phyloP scores from a whole-genome alignment of 164 flowering plant species.

The Cinnamomum chago region DNA sequence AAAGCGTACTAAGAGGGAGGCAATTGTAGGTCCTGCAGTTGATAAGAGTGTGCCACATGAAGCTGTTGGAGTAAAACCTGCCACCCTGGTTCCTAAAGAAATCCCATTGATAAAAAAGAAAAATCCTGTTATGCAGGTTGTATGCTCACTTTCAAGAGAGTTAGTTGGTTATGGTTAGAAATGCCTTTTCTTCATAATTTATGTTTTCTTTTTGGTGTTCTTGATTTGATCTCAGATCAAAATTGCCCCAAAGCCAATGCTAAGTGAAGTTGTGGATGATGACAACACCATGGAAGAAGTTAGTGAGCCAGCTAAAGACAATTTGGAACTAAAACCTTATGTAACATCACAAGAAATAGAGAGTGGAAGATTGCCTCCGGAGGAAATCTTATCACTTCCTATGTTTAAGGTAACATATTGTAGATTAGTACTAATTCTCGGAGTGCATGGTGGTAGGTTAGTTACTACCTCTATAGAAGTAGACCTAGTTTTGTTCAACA shows the following conservation, averaged over 20 bases:
- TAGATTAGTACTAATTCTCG: not conserved
- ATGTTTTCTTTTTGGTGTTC: not conserved
- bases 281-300: conserved; percentile 19
- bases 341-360: conserved; percentile 69
- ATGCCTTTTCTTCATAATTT: not conserved
- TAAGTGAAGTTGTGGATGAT: conserved; percentile 38
- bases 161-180: not conserved
- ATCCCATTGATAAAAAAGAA: conserved; percentile 85
- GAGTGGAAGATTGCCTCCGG: conserved; percentile 80
- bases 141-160: not conserved
- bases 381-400: conserved; percentile 91
- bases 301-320: conserved; percentile 31
- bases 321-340: conserved; percentile 31
- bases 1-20: conserved; percentile 60
- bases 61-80: conserved; percentile 81
- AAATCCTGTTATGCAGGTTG: conserved; percentile 75
- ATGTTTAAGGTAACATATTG: conserved; percentile 75
- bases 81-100: conserved; percentile 78
- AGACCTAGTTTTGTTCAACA: no score
- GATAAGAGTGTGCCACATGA: conserved; percentile 90
- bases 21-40: conserved; percentile 87
- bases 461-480: no score
- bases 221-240: conserved; percentile 55
- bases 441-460: no score
- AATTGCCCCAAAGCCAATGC: conserved; percentile 54